Conservation (phyloP, 2,329 filamentous ascomycete species). For the Cladosporium sp. region DNA sequence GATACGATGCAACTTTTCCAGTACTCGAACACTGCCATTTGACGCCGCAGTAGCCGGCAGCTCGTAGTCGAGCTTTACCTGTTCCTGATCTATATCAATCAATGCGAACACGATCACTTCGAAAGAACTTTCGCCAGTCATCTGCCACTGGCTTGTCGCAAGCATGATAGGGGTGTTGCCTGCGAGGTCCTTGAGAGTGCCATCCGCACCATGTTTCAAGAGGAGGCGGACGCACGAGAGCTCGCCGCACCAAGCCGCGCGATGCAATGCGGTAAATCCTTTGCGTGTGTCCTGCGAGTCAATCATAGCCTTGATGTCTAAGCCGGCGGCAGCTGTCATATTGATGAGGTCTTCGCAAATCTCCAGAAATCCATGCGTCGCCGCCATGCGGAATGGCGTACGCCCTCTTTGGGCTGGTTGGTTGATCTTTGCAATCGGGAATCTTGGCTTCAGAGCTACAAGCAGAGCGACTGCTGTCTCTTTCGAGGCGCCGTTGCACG, state of each 20-base stretch:
- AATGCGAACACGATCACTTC: constrained; percentile 20
- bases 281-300: constrained; percentile 22
- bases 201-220: constrained; percentile 18
- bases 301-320: constrained; percentile 18
- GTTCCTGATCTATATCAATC: constrained; percentile 15
- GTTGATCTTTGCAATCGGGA: constrained; percentile 21
- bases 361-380: constrained; percentile 20
- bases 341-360: constrained; percentile 22
- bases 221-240: constrained; percentile 21
- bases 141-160: constrained; percentile 19
- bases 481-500: constrained; percentile 15
- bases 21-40: constrained; percentile 21
- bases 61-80: constrained; percentile 19
- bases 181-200: constrained; percentile 19
- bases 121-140: constrained; percentile 17
- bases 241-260: constrained; percentile 23
- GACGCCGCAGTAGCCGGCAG: constrained; percentile 21
- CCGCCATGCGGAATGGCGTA: constrained; percentile 23
- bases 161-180: constrained; percentile 21
- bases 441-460: constrained; percentile 1
- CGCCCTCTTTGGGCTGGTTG: constrained; percentile 17
- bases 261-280: constrained; percentile 24
- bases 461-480: constrained; percentile 11
- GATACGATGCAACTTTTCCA: constrained; percentile 20
- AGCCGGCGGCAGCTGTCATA: constrained; percentile 18